phyloP scores from a whole-genome alignment of 225 moss, liverwort and hornwort species.

The Rhytidiadelphus loreus region DNA sequence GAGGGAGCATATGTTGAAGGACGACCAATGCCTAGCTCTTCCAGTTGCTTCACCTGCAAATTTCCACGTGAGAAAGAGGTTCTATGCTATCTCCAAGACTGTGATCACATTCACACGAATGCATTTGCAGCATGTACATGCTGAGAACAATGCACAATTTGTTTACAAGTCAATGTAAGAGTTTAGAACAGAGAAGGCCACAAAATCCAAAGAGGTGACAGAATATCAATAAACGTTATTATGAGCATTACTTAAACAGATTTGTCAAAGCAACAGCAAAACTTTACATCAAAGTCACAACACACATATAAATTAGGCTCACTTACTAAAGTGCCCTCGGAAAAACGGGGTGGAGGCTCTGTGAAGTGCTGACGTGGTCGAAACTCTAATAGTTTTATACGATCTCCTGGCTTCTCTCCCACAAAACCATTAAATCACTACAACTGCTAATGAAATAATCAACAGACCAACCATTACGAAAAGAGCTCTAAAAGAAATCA shows the following conservation, averaged over 20 bases:
- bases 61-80: background rate
- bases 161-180: background rate
- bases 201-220: background rate
- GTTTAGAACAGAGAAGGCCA: background rate
- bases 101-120: background rate
- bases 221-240: background rate
- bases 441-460: background rate
- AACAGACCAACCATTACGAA: background rate
- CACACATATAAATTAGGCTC: background rate
- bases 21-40: constrained; percentile 93
- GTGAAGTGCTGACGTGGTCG: constrained; percentile 61
- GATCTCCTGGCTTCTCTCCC: constrained; percentile 14
- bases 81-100: background rate
- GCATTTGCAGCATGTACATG: background rate
- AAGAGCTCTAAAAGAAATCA: background rate
- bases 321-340: constrained; percentile 84
- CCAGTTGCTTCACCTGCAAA: constrained; percentile 73
- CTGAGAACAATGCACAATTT: background rate
- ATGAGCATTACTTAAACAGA: background rate
- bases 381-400: constrained; percentile 3
- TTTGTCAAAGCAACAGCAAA: background rate
- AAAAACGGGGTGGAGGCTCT: constrained; percentile 70
- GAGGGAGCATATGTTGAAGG: constrained; percentile 95
- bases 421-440: background rate
- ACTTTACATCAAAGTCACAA: background rate